Percentiles rank a stretch among this genome's conserved stretches.
Conservation (phyloP, 495 filamentous ascomycete species). For the Delitschia confertaspora region DNA sequence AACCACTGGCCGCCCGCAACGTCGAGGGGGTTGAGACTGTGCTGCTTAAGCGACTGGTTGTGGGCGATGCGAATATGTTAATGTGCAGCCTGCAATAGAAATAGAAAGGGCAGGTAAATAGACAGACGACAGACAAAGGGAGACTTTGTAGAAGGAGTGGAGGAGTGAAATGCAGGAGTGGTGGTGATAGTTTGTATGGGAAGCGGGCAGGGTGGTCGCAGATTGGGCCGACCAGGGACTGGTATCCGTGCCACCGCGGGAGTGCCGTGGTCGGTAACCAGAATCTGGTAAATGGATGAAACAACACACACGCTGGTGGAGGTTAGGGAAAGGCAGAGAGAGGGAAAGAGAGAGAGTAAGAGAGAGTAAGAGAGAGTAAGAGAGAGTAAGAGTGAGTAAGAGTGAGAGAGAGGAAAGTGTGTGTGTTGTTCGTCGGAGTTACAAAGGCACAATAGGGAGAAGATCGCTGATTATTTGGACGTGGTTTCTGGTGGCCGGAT, state of each 20-base stretch:
- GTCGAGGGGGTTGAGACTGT: background rate
- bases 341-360: too few relatives aligned
- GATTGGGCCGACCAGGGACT: constrained; percentile 4
- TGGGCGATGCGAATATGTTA: background rate
- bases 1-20: constrained; percentile 9
- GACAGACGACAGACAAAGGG: background rate
- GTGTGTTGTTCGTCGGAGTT: too few relatives aligned
- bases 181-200: background rate
- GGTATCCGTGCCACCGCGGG: constrained; percentile 14
- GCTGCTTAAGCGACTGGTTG: constrained; percentile 15
- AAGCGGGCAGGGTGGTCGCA: constrained; percentile 7
- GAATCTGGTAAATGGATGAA: constrained; percentile 10
- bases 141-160: background rate
- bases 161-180: background rate
- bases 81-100: constrained; percentile 1
- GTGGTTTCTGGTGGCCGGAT: too few relatives aligned
- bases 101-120: background rate
- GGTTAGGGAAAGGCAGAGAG: constrained; percentile 3
- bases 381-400: too few relatives aligned
- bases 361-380: too few relatives aligned
- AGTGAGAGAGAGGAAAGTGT: too few relatives aligned
- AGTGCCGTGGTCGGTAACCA: constrained; percentile 14
- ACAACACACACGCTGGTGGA: constrained; percentile 1
- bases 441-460: too few relatives aligned
- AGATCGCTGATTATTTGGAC: too few relatives aligned